phyloP scores from a whole-genome alignment of 305 asterid genomes.

The Fraxinus nigra region DNA sequence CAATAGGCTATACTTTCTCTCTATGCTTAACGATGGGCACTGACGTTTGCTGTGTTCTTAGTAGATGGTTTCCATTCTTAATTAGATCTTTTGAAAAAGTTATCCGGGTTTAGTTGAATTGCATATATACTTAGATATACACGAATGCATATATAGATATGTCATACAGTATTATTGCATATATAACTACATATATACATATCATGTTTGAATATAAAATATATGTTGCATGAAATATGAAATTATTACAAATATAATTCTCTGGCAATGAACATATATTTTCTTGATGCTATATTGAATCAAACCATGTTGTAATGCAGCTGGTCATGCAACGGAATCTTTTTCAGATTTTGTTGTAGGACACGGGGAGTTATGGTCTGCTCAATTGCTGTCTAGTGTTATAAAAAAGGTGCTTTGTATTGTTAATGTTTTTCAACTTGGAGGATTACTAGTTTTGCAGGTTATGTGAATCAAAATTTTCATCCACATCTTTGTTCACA shows the following conservation, averaged over 20 bases:
- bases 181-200: background rate
- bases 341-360: slow-evolving; percentile 97
- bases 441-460: slow-evolving; percentile 12
- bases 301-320: slow-evolving; percentile 47
- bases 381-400: slow-evolving; percentile 74
- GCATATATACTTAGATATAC: background rate
- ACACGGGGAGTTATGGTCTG: slow-evolving; percentile 96
- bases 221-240: background rate
- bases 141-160: background rate
- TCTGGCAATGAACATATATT: background rate
- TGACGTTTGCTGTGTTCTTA: background rate
- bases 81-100: background rate
- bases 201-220: background rate
- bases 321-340: slow-evolving; percentile 96
- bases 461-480: slow-evolving; percentile 14
- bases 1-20: background rate
- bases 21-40: background rate
- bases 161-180: background rate
- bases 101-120: background rate
- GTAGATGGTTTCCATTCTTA: background rate
- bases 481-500: background rate
- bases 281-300: slow-evolving; percentile 5
- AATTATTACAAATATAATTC: background rate
- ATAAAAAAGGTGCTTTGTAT: slow-evolving; percentile 63
- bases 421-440: slow-evolving; percentile 1